A percentile compares a stretch with the other conserved stretches of the same genome.
phyloP scores from a whole-genome alignment of 129 eudicot species.

The Pittosporum tobira region DNA sequence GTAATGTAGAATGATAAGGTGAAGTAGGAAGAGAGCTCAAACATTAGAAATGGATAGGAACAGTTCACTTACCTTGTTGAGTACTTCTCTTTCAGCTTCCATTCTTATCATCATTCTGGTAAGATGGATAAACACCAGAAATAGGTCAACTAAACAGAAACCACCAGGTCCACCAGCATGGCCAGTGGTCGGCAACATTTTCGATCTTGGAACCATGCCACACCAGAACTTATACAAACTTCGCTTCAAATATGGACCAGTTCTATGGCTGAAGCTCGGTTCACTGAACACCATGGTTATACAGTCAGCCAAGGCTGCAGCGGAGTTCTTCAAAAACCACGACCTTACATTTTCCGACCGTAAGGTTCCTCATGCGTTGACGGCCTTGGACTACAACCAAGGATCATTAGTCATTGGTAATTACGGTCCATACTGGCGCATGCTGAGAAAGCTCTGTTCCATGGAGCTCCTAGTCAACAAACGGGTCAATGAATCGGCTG shows the following conservation, averaged over 20 bases:
- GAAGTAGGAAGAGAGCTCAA: background rate
- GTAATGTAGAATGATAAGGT: too few relatives aligned
- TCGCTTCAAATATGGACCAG: conserved; percentile 7
- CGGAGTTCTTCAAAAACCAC: conserved; percentile 25
- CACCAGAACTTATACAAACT: conserved; percentile 3
- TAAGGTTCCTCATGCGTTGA: conserved; percentile 9
- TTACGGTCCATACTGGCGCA: conserved; percentile 19
- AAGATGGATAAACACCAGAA: background rate
- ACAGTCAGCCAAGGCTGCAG: conserved; percentile 20
- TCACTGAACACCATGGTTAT: conserved; percentile 24
- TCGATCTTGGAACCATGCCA: conserved; percentile 11
- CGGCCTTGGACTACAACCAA: conserved; percentile 5
- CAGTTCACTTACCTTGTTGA: conserved; percentile 2
- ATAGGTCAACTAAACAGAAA: background rate
- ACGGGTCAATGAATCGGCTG: conserved; percentile 5
- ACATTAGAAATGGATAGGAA: background rate
- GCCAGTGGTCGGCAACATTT: conserved; percentile 12
- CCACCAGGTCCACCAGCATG: conserved; percentile 15
- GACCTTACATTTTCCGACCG: conserved; percentile 25
- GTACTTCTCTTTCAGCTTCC: background rate
- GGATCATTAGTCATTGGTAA: conserved; percentile 11
- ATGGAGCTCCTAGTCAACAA: conserved; percentile 11
- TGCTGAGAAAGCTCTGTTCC: conserved; percentile 13
- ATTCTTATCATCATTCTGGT: background rate
- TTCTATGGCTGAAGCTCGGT: conserved; percentile 29